Evolutionary conservation across 495 filamentous ascomycete genomes (phyloP).

Genomic region (Pseudevernia furfuracea): DNA sequence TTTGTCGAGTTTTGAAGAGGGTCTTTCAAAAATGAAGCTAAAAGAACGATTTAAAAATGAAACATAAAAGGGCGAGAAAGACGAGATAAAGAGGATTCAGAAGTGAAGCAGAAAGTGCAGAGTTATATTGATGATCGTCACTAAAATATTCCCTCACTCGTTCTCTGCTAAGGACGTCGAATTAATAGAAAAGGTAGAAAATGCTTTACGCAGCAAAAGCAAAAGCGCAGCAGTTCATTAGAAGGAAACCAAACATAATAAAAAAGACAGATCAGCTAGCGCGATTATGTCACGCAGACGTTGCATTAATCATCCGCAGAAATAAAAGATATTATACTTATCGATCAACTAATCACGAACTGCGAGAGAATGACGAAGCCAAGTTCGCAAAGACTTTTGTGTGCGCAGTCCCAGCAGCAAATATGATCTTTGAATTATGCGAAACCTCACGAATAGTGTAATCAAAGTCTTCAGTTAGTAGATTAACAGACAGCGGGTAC

Average conservation of each 20-base stretch:
- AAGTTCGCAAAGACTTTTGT: conserved; percentile 4
- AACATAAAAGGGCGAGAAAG: background rate
- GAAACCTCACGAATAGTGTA: too few species aligned
- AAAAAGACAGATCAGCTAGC: conserved; percentile 23
- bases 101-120: background rate
- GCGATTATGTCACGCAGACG: conserved; percentile 18
- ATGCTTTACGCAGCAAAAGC: conserved; percentile 13
- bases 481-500: too few species aligned
- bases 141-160: background rate
- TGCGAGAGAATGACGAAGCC: background rate
- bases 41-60: background rate
- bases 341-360: conserved; percentile 9
- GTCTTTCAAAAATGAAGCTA: background rate
- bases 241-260: conserved; percentile 22
- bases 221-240: conserved; percentile 20
- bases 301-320: conserved; percentile 22
- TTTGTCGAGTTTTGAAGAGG: background rate
- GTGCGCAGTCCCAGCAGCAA: background rate
- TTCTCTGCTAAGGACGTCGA: background rate
- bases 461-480: too few species aligned
- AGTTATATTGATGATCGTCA: background rate
- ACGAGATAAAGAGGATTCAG: background rate
- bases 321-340: conserved; percentile 25
- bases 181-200: background rate
- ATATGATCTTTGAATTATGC: too few species aligned